These are phyloP conservation scores for Carpinus viminea DNA, from an alignment of 306 rosid genomes.

Conservation along the genomic window DNA sequence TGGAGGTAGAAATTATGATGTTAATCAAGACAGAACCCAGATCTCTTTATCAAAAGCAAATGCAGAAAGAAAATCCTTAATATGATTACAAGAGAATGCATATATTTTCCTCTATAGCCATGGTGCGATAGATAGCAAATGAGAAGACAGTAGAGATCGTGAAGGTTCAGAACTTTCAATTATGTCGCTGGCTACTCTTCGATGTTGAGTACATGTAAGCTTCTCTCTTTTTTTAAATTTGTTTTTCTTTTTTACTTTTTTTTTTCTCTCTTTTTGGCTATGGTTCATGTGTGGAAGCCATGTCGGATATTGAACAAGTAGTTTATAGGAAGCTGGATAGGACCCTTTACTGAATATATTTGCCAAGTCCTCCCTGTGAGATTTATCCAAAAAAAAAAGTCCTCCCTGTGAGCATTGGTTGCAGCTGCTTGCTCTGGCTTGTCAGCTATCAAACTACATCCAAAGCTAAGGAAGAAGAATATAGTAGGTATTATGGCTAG, in stretches of 20 bases:
- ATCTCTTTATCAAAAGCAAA: neutral
- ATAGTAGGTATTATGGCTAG: neutral
- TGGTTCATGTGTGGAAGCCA: neutral
- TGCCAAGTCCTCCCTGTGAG: neutral
- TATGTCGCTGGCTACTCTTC: neutral
- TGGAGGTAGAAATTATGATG: neutral
- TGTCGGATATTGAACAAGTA: neutral
- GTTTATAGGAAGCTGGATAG: neutral
- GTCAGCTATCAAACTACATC: neutral
- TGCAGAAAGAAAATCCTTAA: neutral
- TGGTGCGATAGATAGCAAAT: neutral
- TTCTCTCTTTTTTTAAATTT: neutral
- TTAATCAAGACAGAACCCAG: neutral
- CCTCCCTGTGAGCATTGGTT: neutral
- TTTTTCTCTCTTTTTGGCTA: neutral
- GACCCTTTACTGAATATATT: neutral
- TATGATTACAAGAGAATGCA: neutral
- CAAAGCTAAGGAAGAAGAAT: neutral
- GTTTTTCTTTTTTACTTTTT: neutral
- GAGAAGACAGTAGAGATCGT: neutral
- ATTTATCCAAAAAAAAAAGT: too few species aligned
- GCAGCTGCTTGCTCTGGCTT: neutral
- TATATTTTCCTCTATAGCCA: neutral
- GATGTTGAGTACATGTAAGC: neutral
- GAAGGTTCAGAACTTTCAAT: conserved; percentile 2